These are phyloP conservation scores for Magnaporthales sp. DNA, from an alignment of 2,329 filamentous ascomycete genomes.

Conservation along the genomic window DNA sequence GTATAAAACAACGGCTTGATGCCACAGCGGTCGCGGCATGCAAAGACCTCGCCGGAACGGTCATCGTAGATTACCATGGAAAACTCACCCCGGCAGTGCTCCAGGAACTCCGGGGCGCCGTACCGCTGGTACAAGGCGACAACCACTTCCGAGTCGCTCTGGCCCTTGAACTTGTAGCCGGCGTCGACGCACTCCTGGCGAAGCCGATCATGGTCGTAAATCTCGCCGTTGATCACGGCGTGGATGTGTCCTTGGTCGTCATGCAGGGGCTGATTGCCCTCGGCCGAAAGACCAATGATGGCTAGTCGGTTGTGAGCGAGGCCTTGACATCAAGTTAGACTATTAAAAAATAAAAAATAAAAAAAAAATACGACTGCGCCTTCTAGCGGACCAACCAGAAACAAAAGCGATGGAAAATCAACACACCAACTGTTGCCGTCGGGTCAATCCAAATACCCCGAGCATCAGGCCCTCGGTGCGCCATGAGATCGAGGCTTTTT, in stretches of 20 bases:
- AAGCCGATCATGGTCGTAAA: conserved; percentile 43
- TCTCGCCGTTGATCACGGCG: conserved; percentile 49
- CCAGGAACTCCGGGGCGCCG: conserved; percentile 26
- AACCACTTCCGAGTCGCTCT: conserved; percentile 42
- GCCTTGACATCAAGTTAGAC: conserved; percentile 9
- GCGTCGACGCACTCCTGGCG: conserved; percentile 24
- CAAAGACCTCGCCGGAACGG: conserved; percentile 29
- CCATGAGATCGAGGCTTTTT: conserved; percentile 6
- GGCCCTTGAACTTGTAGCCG: conserved; percentile 33
- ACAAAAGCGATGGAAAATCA: background rate
- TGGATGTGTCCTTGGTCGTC: conserved; percentile 32
- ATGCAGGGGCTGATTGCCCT: conserved; percentile 38
- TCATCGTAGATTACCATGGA: conserved; percentile 42
- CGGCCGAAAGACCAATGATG: conserved; percentile 41
- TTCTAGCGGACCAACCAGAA: too few relatives aligned
- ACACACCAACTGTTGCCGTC: conserved; percentile 8
- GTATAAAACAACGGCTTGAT: conserved; percentile 50
- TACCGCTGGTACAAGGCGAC: conserved; percentile 41
- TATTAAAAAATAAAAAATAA: too few relatives aligned
- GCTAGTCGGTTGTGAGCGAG: conserved; percentile 41
- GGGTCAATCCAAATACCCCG: conserved; percentile 19
- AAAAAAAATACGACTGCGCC: too few relatives aligned
- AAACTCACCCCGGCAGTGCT: conserved; percentile 45
- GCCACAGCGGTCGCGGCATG: conserved; percentile 45
- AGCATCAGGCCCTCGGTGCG: conserved; percentile 22